Evolutionary conservation across 1,139 yeast genomes (phyloP), one percentile per base, ranked within the genome.

Genomic region (Sugiyamaella pinicola): DNA sequence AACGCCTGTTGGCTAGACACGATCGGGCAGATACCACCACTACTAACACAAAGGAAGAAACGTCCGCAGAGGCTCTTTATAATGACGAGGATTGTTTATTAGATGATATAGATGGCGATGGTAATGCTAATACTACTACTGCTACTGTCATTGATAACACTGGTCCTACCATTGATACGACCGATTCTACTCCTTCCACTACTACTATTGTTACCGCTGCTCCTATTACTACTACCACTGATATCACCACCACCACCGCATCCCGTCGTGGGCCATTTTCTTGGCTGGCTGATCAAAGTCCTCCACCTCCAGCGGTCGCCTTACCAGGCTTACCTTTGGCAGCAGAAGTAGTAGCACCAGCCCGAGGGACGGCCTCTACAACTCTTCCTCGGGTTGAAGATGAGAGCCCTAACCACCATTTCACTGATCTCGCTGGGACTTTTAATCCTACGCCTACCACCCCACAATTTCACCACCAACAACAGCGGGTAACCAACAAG

Each of bases 381-480:
- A 29, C 19, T 19, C 18, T 10, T 42, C 46, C 46, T 42, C 46
- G 46, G 46, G 28, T 12, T 2, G 37, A 9, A 4, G 37, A 33
- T n/a, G n/a, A n/a, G n/a, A n/a, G n/a, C 46, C 46, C 46, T 29
- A 41, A 41, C 45, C 45, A 12, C 41, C 28, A 4, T n/a, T n/a
- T 5, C 28, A 9, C 5, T 24, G 31, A 10, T 7, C 31, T 26
- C n/a, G 9, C 9, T n/a, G 31, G 12, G 31, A 7, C 2, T 26
- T n/a, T 2, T n/a, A n/a, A n/a, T n/a, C n/a, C n/a, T n/a, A n/a
- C 41, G 15, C 18, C 12, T 28, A 18, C 10, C 29, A 29, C 46
- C 46, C 46, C 46, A 42, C 46, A 42, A 24, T 42, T 2, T 18
- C 19, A 42, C 43, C 6, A 38, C 13, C 41, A 18, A 8, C 26